These are phyloP conservation scores for Russula dissimulans DNA, from an alignment of 768 basidiomycete genomes.

Conservation along the genomic window DNA sequence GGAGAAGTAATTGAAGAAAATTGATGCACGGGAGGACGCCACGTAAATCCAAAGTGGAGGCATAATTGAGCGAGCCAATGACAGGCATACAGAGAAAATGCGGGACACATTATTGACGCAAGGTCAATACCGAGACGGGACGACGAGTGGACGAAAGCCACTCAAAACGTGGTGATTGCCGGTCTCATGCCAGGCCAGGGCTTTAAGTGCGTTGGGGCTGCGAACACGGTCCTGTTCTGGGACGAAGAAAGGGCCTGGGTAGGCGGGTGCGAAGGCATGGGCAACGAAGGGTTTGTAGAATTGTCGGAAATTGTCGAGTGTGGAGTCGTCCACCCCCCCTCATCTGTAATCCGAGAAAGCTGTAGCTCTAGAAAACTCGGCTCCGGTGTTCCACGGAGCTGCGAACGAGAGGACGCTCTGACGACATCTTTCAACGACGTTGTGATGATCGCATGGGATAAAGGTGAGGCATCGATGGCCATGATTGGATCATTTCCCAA, in stretches of 20 bases:
- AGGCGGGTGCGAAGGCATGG: constrained; percentile 1
- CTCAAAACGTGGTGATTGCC: constrained; percentile 11
- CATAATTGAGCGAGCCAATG: neutral
- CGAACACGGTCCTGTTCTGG: constrained; percentile 2
- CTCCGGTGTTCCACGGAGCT: constrained; percentile 10
- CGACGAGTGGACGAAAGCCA: neutral
- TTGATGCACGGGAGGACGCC: neutral
- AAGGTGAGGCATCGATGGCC: constrained; percentile 2
- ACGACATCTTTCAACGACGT: constrained; percentile 14
- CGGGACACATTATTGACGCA: neutral
- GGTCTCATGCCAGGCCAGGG: constrained; percentile 7
- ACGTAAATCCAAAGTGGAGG: neutral
- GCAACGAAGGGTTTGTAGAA: neutral
- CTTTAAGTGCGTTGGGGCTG: constrained; percentile 7
- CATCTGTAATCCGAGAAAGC: constrained; percentile 5
- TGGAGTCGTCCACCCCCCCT: neutral
- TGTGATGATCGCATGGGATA: constrained; percentile 12
- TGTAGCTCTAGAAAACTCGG: constrained; percentile 11
- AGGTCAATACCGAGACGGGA: neutral
- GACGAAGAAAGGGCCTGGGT: neutral
- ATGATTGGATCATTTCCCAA: constrained; percentile 11
- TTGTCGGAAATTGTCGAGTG: neutral
- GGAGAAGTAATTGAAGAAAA: neutral
- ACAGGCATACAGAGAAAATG: neutral
- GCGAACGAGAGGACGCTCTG: constrained; percentile 4